Base-by-base conservation (phyloP, 2,329 filamentous ascomycete species). In the Alternaria alternata region DNA sequence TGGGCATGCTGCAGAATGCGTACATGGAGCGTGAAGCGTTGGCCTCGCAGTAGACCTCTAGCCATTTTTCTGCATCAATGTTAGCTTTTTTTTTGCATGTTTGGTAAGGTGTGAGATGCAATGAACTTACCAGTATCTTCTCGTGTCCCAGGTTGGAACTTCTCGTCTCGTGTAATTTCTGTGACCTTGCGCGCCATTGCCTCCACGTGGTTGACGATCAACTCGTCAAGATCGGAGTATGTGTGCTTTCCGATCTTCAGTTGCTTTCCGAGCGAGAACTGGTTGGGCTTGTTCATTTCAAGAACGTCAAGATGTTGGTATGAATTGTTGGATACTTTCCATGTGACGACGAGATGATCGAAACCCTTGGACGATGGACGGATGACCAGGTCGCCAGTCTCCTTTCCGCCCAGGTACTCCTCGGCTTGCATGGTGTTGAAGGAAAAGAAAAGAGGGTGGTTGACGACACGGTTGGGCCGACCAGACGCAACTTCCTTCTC, bases 221-320 rank as follows among this genome's bases (percentile, higher is more conserved):
- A 81, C 78, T 99, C 95, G 80, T 99, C 95, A 62, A 99, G 84
- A 89, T 99, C 95, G 62, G 89, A 93, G 82, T 99, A 99, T 7
- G 88, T 94, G 80, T 93, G 94, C 78, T 94, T 94, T 69, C 92
- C 91, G 54, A 99, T 92, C 65, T 92, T 91, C 54, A 99, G 85
- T 42, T 90, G 89, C 70, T 90, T 90, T 64, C 95, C 95, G 4
- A 98, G 90, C 0, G 93, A 94, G 77, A 97, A 98, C 77, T 98
- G 94, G 64, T 93, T 98, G 64, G 97, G 93, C 81, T 99, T 99
- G 79, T 96, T 92, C 74, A 99, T 85, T 81, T 99, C 95, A 39
- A 99, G 86, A 34, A 99, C 94, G 79, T 99, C 95, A 65, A 99
- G 92, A 78, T 99, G 95, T 80, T 99, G 94, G 78, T 94, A 99